A percentile compares a stretch with the other conserved stretches of the same genome.
Evolutionary conservation across 768 basidiomycete genomes (phyloP).

Genomic region (Suillus occidentalis): DNA sequence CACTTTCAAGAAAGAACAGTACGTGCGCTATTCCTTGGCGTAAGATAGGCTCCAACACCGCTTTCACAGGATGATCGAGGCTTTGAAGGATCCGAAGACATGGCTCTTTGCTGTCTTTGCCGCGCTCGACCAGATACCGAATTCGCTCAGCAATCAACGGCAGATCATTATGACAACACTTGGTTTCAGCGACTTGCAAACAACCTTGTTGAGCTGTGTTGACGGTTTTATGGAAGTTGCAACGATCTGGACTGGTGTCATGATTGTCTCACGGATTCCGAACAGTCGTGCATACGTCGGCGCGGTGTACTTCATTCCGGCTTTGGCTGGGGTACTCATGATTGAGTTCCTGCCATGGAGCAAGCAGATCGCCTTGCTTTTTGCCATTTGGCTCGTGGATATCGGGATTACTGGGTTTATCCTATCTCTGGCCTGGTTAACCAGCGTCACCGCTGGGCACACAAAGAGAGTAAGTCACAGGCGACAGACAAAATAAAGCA

Average conservation of each 20-base stretch:
- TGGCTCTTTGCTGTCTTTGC: slow-evolving; percentile 76
- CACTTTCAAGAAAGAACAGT: slow-evolving; percentile 81
- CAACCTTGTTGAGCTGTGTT: slow-evolving; percentile 69
- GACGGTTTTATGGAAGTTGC: slow-evolving; percentile 65
- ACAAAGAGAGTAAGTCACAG: slow-evolving; percentile 61
- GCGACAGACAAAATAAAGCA: background rate
- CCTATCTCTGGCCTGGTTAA: slow-evolving; percentile 63
- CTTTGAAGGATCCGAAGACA: slow-evolving; percentile 66
- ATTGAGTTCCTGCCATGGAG: slow-evolving; percentile 65
- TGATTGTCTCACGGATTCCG: slow-evolving; percentile 51
- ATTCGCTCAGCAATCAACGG: slow-evolving; percentile 65
- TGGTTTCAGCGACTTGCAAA: slow-evolving; percentile 63
- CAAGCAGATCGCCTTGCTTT: slow-evolving; percentile 65
- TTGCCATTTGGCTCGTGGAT: slow-evolving; percentile 39
- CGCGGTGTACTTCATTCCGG: slow-evolving; percentile 61
- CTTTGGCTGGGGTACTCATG: slow-evolving; percentile 60
- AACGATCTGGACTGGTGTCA: slow-evolving; percentile 68
- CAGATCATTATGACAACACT: slow-evolving; percentile 65
- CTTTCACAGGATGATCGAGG: slow-evolving; percentile 59
- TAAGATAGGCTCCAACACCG: background rate
- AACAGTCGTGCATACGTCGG: slow-evolving; percentile 66
- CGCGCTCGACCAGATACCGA: slow-evolving; percentile 60
- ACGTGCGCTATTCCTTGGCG: slow-evolving; percentile 24
- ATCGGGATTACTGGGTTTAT: slow-evolving; percentile 60
- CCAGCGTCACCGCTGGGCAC: slow-evolving; percentile 65